Evolutionary conservation across 345 rosid genomes (phyloP).

Genomic region (Populus pruinosa): DNA sequence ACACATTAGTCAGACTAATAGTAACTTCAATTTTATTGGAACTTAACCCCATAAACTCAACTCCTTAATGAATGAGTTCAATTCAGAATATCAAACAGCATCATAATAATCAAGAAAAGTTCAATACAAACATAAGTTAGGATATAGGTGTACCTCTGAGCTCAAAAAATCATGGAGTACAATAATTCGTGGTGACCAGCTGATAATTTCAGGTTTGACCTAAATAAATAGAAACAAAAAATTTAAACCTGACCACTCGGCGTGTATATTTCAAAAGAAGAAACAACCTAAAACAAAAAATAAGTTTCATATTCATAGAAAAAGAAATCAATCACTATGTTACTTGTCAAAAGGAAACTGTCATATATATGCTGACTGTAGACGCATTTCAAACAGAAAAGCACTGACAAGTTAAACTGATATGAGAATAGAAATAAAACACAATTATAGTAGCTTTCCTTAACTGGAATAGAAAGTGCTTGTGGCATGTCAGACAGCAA

Average conservation of each 20-base stretch:
- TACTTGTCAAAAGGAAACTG: neutral
- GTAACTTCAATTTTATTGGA: neutral
- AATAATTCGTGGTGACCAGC: slow-evolving; percentile 90
- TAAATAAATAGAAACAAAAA: slow-evolving; percentile 34
- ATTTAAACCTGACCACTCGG: neutral
- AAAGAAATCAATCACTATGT: too few relatives aligned
- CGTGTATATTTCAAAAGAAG: neutral
- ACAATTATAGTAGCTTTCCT: neutral
- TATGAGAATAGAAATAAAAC: neutral
- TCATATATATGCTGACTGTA: neutral
- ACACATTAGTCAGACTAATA: neutral
- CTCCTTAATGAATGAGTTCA: neutral
- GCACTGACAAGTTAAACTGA: neutral
- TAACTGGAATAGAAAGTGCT: too few relatives aligned
- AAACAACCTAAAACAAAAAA: neutral
- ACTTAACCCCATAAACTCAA: neutral
- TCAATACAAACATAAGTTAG: neutral
- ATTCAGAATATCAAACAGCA: neutral
- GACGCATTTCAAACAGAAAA: neutral
- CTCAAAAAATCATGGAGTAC: slow-evolving; percentile 84
- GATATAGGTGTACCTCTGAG: slow-evolving; percentile 58
- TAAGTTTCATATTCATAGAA: neutral
- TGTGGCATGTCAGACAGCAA: too few relatives aligned
- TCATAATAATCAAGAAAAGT: neutral
- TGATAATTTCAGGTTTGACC: slow-evolving; percentile 91